Conservation (phyloP, 306 rosid species). For the Canavalia gladiata region DNA sequence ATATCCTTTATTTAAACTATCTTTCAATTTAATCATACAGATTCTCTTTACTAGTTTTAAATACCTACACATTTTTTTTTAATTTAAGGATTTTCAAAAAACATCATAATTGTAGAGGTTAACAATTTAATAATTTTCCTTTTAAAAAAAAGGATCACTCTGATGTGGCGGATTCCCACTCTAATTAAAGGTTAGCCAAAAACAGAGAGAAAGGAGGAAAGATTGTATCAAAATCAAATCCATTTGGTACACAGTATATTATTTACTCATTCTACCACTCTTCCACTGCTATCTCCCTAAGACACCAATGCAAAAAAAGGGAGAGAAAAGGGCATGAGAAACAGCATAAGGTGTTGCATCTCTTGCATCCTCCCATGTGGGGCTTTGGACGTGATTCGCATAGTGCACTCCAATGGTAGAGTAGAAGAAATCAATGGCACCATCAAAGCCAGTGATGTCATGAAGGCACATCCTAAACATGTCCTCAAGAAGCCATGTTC, state of each 20-base stretch:
- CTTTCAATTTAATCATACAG: neutral
- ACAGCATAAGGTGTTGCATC: conserved; percentile 76
- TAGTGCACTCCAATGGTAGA: conserved; percentile 78
- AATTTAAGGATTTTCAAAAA: neutral
- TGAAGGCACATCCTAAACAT: conserved; percentile 83
- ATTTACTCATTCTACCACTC: conserved; percentile 20
- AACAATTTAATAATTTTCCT: neutral
- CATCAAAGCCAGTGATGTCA: conserved; percentile 74
- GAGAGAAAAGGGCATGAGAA: conserved; percentile 57
- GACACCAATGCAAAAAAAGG: conserved; percentile 31
- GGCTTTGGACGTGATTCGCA: conserved; percentile 78
- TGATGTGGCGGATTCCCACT: conserved; percentile 49
- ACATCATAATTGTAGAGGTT: neutral
- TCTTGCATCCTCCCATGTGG: conserved; percentile 95
- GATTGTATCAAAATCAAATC: neutral
- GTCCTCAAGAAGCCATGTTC: conserved; percentile 83
- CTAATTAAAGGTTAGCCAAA: conserved; percentile 4
- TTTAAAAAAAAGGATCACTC: conserved; percentile 31
- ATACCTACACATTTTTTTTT: neutral
- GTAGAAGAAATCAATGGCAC: conserved; percentile 85
- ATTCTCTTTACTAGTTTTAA: neutral
- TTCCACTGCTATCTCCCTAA: conserved; percentile 45
- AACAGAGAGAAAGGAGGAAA: conserved; percentile 24
- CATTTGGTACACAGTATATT: conserved; percentile 28
- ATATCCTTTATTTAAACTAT: neutral